Evolutionary conservation across 1,284 basidiomycete genomes (phyloP).

Genomic region (Thelephora terrestris): DNA sequence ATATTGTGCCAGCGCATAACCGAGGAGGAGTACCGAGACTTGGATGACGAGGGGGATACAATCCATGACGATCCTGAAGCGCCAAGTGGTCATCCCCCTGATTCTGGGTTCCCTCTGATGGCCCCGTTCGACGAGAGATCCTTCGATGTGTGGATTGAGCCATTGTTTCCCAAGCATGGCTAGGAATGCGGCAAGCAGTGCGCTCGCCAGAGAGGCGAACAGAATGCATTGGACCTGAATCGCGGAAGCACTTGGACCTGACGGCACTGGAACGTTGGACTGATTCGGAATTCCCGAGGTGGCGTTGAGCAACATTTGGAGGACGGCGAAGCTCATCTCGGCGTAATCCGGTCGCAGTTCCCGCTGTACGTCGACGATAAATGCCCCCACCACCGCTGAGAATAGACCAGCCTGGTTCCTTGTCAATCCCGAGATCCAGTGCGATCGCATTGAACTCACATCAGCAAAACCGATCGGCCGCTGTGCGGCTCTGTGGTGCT

Average conservation of each 20-base stretch:
- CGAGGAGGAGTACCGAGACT: slow-evolving; percentile 1
- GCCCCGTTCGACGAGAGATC: neutral
- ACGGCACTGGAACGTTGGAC: too few species aligned
- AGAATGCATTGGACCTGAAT: slow-evolving; percentile 1
- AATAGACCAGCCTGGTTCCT: neutral
- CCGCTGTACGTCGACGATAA: neutral
- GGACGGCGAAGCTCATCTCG: too few species aligned
- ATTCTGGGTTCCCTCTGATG: neutral
- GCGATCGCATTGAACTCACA: neutral
- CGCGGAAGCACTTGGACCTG: neutral
- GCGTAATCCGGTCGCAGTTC: neutral
- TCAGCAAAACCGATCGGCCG: too few species aligned
- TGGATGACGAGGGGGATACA: neutral
- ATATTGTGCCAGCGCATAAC: neutral
- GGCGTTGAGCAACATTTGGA: neutral
- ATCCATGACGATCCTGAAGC: neutral
- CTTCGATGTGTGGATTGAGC: neutral
- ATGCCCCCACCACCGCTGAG: neutral
- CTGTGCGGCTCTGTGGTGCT: too few species aligned
- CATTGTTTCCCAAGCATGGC: slow-evolving; percentile 5
- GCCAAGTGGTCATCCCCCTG: neutral
- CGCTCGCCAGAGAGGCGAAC: neutral
- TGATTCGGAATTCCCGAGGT: too few species aligned
- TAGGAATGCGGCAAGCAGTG: neutral
- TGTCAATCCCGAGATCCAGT: too few species aligned